Evolutionary conservation across 202 grass and related monocot genomes (phyloP).

Genomic region (Digitaria exilis): DNA sequence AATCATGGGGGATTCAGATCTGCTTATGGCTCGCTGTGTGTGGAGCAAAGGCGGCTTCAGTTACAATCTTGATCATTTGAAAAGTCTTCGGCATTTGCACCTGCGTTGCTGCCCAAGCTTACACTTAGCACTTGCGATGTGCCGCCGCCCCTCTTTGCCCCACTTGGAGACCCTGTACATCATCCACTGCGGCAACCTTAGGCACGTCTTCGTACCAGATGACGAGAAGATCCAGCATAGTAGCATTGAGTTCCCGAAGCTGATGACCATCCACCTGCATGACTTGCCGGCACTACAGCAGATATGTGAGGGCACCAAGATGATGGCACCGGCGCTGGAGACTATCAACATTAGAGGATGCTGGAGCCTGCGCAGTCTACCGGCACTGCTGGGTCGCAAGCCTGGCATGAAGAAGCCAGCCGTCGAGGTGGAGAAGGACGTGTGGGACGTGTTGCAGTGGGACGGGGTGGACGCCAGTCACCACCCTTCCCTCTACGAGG

Average conservation of each 20-base stretch:
- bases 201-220: neutral
- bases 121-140: neutral
- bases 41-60: too few species aligned
- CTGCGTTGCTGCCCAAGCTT: constrained; percentile 18
- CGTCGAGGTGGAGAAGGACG: neutral
- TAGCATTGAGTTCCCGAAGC: neutral
- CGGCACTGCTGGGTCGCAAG: neutral
- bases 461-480: neutral
- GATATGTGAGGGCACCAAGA: neutral
- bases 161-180: constrained; percentile 15
- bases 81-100: neutral
- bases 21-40: neutral
- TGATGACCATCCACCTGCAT: too few species aligned
- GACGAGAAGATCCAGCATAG: fast-evolving
- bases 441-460: too few species aligned
- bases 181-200: constrained; percentile 2
- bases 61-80: too few species aligned
- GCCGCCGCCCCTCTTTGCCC: neutral
- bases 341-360: constrained; percentile 1
- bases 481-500: constrained; percentile 7
- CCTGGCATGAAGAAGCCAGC: neutral
- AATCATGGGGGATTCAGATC: constrained; percentile 7
- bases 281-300: neutral
- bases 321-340: neutral
- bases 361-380: neutral